phyloP scores from a whole-genome alignment of 805 yeast species.

The Monosporozyma siamensis region DNA sequence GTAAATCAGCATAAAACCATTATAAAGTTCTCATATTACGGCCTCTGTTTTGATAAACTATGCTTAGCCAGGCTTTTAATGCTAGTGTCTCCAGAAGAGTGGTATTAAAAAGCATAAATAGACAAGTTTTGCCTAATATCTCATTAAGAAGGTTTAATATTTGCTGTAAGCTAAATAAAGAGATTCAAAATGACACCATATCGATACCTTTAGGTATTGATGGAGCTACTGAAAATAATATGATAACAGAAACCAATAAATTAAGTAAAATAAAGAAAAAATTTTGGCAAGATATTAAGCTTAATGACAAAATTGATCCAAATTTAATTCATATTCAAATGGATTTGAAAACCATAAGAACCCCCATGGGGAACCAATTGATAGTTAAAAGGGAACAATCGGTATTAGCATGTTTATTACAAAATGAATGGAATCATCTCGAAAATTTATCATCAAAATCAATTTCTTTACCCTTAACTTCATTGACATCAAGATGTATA shows the following conservation, averaged over 20 bases:
- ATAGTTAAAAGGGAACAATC: constrained; percentile 50
- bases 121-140: too few relatives aligned
- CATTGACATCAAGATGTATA: constrained; percentile 76
- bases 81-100: not conserved
- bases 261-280: constrained; percentile 57
- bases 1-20: too few relatives aligned
- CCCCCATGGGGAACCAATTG: constrained; percentile 72
- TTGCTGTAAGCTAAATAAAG: too few relatives aligned
- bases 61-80: not conserved
- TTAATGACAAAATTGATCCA: constrained; percentile 25
- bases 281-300: constrained; percentile 71
- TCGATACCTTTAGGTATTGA: constrained; percentile 22
- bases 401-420: constrained; percentile 62
- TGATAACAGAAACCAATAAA: constrained; percentile 55
- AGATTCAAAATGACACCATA: not conserved
- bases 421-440: constrained; percentile 80
- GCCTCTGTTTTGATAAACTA: too few relatives aligned
- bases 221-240: constrained; percentile 42
- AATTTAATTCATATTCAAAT: constrained; percentile 46
- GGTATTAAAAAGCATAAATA: too few relatives aligned
- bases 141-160: too few relatives aligned
- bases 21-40: too few relatives aligned
- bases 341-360: constrained; percentile 68
- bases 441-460: constrained; percentile 61
- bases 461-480: constrained; percentile 69